Conservation (phyloP, 2,329 filamentous ascomycete species). For the Venturia asperata region DNA sequence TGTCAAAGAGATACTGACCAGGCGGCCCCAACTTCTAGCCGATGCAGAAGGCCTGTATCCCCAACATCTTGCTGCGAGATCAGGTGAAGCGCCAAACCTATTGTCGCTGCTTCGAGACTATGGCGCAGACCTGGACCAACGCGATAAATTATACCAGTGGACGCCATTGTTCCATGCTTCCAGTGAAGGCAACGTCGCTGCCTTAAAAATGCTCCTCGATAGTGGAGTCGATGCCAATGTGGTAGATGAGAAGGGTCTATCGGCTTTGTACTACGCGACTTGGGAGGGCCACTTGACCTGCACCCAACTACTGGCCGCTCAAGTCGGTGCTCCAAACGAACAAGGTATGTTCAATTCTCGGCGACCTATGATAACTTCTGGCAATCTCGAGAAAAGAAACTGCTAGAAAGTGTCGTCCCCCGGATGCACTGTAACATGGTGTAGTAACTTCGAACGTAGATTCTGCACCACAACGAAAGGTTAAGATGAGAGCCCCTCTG, state of each 20-base stretch:
- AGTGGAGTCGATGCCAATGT: slow-evolving; percentile 71
- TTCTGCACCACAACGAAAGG: not conserved
- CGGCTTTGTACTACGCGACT: slow-evolving; percentile 95
- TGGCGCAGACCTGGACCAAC: slow-evolving; percentile 78
- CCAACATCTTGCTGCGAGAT: slow-evolving; percentile 91
- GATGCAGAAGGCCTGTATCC: slow-evolving; percentile 95
- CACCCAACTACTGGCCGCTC: slow-evolving; percentile 66
- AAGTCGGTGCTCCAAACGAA: not conserved
- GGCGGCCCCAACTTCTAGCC: slow-evolving; percentile 74
- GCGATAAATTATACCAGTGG: slow-evolving; percentile 96
- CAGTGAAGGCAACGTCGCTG: slow-evolving; percentile 89
- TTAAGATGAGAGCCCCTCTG: not conserved
- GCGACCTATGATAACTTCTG: not conserved
- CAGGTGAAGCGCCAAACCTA: slow-evolving; percentile 72
- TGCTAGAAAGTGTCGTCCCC: not conserved
- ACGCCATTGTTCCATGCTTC: slow-evolving; percentile 93
- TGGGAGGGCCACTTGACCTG: slow-evolving; percentile 96
- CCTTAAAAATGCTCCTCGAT: slow-evolving; percentile 72
- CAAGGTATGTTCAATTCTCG: not conserved
- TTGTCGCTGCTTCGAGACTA: slow-evolving; percentile 74
- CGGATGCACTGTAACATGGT: not conserved
- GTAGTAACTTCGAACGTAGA: not conserved
- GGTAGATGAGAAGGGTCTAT: slow-evolving; percentile 83
- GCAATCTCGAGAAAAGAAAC: not conserved
- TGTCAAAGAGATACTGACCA: slow-evolving; percentile 74